Conservation (phyloP, 257 asterid genomes). For the Scutellaria galericulata region DNA sequence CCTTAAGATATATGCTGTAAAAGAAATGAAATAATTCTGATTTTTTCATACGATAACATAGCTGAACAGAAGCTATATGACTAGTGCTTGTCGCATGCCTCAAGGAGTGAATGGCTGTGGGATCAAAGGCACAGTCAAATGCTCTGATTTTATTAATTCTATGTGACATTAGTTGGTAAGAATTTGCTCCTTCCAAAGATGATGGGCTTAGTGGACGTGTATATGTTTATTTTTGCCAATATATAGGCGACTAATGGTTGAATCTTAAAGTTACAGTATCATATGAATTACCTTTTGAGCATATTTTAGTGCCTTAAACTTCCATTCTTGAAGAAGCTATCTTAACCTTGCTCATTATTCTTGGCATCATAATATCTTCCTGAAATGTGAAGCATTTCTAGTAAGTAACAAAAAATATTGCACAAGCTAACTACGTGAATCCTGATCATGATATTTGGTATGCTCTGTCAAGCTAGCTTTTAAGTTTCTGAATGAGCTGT, state of each 20-base stretch:
- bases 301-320: neutral
- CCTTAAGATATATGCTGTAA: neutral
- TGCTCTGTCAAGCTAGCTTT: constrained; percentile 9
- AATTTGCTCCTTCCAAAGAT: neutral
- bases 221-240: neutral
- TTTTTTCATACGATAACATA: neutral
- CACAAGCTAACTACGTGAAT: neutral
- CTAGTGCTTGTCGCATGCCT: constrained; percentile 16
- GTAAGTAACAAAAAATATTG: neutral
- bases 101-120: neutral
- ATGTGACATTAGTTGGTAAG: constrained; percentile 1
- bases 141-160: neutral
- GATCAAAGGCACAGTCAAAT: neutral
- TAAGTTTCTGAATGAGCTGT: neutral
- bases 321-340: constrained; percentile 10
- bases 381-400: constrained; percentile 6
- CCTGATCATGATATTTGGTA: constrained; percentile 2
- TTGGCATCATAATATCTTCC: neutral
- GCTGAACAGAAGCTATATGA: constrained; percentile 19
- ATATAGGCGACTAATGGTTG: neutral
- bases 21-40: neutral
- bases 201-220: neutral
- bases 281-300: constrained; percentile 8
- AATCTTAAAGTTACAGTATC: neutral
- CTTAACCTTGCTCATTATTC: neutral